Evolutionary conservation across 441 rosid genomes (phyloP).

Genomic region (Pelargonium citronellum): DNA sequence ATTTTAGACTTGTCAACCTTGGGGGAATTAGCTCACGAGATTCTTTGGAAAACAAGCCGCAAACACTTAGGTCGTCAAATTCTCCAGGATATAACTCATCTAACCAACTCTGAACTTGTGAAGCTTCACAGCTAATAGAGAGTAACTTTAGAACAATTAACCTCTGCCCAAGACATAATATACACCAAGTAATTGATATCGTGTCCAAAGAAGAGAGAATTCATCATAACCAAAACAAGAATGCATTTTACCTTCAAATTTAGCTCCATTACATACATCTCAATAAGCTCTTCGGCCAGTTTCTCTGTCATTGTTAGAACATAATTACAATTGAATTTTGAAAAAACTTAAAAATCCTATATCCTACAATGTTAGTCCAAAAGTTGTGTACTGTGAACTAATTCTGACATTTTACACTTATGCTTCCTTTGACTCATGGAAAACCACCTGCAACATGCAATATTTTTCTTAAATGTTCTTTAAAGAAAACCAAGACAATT

Average conservation of each 20-base stretch:
- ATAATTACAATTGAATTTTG: conserved; percentile 7
- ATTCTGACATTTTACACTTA: background rate
- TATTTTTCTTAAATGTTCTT: background rate
- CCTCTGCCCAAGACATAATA: conserved; percentile 38
- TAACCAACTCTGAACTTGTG: conserved; percentile 50
- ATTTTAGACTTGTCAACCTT: conserved; percentile 32
- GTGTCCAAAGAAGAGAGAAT: background rate
- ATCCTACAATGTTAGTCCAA: background rate
- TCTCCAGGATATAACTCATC: conserved; percentile 71
- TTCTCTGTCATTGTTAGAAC: conserved; percentile 42
- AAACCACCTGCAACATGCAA: background rate
- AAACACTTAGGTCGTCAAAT: conserved; percentile 47
- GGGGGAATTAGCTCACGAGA: conserved; percentile 40
- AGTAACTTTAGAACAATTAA: conserved; percentile 50
- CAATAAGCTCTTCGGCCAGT: conserved; percentile 64
- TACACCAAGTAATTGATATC: conserved; percentile 10
- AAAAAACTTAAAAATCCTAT: background rate
- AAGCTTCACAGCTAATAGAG: conserved; percentile 40
- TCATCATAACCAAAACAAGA: background rate
- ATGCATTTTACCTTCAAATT: conserved; percentile 52
- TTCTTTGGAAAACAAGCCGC: conserved; percentile 45
- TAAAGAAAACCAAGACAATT: background rate
- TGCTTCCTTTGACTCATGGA: background rate
- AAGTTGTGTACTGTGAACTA: background rate
- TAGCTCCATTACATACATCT: conserved; percentile 62